Evolutionary conservation across 2,329 filamentous ascomycete genomes (phyloP).

Genomic region (Coccinonectria pachysandricola): DNA sequence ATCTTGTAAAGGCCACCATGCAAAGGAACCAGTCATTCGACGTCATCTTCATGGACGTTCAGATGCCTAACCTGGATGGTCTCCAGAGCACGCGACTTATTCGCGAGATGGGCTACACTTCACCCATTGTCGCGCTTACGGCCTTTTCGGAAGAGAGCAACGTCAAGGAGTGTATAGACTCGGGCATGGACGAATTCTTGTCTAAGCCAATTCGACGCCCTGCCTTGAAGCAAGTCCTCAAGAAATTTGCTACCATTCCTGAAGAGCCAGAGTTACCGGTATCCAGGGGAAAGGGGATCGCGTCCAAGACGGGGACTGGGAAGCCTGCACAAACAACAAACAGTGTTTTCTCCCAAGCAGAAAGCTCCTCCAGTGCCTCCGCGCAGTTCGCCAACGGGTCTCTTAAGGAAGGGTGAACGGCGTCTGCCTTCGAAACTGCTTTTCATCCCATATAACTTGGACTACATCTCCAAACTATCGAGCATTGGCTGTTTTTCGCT

Average conservation of each 20-base stretch:
- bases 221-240: slow-evolving; percentile 75
- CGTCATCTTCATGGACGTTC: slow-evolving; percentile 91
- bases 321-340: no score
- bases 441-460: no score
- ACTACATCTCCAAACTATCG: no score
- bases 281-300: no score
- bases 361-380: no score
- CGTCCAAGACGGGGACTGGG: no score
- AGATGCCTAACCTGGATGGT: slow-evolving; percentile 90
- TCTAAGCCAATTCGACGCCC: slow-evolving; percentile 68
- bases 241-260: slow-evolving; percentile 71
- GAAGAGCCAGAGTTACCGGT: slow-evolving; percentile 43
- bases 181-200: slow-evolving; percentile 87
- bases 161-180: slow-evolving; percentile 74
- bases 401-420: no score
- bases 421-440: no score
- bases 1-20: slow-evolving; percentile 77
- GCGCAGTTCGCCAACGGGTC: no score
- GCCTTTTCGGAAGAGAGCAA: slow-evolving; percentile 89
- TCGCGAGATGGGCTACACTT: slow-evolving; percentile 73
- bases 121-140: slow-evolving; percentile 82
- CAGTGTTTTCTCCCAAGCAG: no score
- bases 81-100: slow-evolving; percentile 79
- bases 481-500: no score
- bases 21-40: slow-evolving; percentile 63